phyloP scores from a whole-genome alignment of 345 rosid species.

The Diplotaxis tenuifolia region DNA sequence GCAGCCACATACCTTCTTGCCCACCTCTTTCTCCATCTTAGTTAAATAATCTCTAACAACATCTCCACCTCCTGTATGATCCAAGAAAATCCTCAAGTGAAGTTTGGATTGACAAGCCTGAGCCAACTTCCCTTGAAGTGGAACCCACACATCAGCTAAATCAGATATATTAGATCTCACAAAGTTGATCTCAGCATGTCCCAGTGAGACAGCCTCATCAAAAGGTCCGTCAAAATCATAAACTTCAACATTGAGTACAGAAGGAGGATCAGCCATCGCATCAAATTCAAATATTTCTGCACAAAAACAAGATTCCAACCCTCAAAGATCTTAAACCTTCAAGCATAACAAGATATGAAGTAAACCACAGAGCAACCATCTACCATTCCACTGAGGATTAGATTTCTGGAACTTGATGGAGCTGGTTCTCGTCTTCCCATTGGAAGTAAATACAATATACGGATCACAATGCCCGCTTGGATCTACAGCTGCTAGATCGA shows the following conservation, averaged over 20 bases:
- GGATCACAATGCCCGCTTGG: slow-evolving; percentile 91
- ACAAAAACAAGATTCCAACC: slow-evolving; percentile 31
- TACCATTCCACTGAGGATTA: slow-evolving; percentile 93
- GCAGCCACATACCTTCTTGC: slow-evolving; percentile 69
- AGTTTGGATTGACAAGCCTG: slow-evolving; percentile 95
- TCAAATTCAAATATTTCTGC: slow-evolving; percentile 98
- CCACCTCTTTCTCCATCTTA: slow-evolving; percentile 99
- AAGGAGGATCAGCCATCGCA: slow-evolving; percentile 98
- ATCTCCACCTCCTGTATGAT: slow-evolving; percentile 80
- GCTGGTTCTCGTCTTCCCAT: slow-evolving; percentile 87
- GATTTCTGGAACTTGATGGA: slow-evolving; percentile 94
- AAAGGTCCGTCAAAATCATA: slow-evolving; percentile 95
- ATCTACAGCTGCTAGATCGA: slow-evolving; percentile 83
- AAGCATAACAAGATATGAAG: slow-evolving; percentile 8
- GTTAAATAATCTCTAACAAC: slow-evolving; percentile 75
- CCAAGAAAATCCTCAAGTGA: slow-evolving; percentile 83
- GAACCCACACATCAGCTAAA: slow-evolving; percentile 89
- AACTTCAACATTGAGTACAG: slow-evolving; percentile 84
- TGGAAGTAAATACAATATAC: slow-evolving; percentile 84
- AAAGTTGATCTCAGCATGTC: slow-evolving; percentile 84
- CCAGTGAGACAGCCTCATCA: slow-evolving; percentile 80
- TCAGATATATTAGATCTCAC: slow-evolving; percentile 78
- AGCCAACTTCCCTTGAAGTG: slow-evolving; percentile 83
- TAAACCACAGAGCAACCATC: slow-evolving; percentile 18
- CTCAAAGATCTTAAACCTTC: slow-evolving; percentile 1